A percentile compares a stretch with the other conserved stretches of the same genome.
phyloP scores from a whole-genome alignment of 768 basidiomycete species.

The Naematelia encephala region DNA sequence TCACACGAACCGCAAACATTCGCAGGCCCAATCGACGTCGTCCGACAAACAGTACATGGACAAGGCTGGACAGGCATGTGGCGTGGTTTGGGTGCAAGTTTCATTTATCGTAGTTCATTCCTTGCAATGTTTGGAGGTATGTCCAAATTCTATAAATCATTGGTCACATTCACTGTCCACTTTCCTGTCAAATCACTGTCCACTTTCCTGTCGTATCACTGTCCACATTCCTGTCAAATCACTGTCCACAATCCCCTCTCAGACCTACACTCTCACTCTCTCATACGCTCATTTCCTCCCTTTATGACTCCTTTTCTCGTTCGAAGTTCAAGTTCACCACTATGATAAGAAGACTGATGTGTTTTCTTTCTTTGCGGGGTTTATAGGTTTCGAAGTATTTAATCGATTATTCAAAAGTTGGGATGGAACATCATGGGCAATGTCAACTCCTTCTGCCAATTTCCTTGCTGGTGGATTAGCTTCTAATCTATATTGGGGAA shows the following conservation, averaged over 20 bases:
- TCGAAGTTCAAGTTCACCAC: not conserved
- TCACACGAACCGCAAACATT: constrained; percentile 59
- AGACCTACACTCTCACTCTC: no score
- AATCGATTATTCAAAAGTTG: constrained; percentile 62
- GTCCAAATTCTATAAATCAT: constrained; percentile 20
- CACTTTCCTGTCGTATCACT: no score
- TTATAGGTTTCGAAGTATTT: constrained; percentile 54
- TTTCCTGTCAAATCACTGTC: no score
- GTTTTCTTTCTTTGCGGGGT: no score
- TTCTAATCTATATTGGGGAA: constrained; percentile 47
- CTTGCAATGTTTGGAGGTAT: constrained; percentile 65
- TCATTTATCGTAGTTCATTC: constrained; percentile 71
- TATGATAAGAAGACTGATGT: not conserved
- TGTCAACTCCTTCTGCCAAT: constrained; percentile 45
- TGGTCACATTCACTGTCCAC: no score
- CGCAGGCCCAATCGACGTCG: constrained; percentile 47
- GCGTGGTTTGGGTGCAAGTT: constrained; percentile 70
- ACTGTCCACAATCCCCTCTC: no score
- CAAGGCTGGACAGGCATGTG: constrained; percentile 69
- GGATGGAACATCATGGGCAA: constrained; percentile 63
- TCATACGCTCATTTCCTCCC: no score
- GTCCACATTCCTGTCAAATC: no score
- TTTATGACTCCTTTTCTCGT: no score
- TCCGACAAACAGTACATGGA: constrained; percentile 60
- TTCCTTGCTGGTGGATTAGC: constrained; percentile 52